Evolutionary conservation across 2,329 filamentous ascomycete genomes (phyloP), one percentile per base, ranked within the genome.

Genomic region (Epichloe hybrida): DNA sequence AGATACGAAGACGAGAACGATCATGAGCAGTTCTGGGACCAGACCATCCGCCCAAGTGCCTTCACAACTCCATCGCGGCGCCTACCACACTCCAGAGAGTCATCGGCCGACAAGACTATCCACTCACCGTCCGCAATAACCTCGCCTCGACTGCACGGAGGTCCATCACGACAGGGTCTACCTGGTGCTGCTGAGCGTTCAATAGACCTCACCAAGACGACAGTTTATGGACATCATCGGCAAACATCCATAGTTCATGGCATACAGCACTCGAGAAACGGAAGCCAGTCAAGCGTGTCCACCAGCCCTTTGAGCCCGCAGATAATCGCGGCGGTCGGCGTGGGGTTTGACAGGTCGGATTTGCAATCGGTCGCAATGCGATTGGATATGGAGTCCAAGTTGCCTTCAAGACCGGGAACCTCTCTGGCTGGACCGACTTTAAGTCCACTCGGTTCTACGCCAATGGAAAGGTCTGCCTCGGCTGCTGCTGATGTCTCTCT

Each of bases 231-330:
- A 53, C 90, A 98, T 66, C 89, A 97, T 69, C 84, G 93, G 50
- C 89, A 98, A 71, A 95, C 91, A 0, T 97, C 91, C 46, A 96
- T 97, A 59, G 90, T 97, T 52, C 88, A 97, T 80, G 91, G 93
- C 61, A 83, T 95, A 58, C 90, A 95, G 66, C 93, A 98, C 79
- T 80, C 80, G 60, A 76, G 91, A 69, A 95, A 94, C 76, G 86
- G 89, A 59, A 96, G 90, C 70, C 81, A 85, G 62, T 81, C 83
- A 56, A 89, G 87, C 64, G 81, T 86, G 51, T 80, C 84, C 37
- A 84, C 84, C 31, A 95, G 86, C 66, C 91, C 91, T 52, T 74
- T 96, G 61, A 95, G 88, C 66, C 88, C 89, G 50, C 86, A 94
- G 66, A 83, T 89, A 66, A 89, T 91, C 61, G 81, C 85, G 50